Evolutionary conservation across 2,329 filamentous ascomycete genomes (phyloP), one percentile per base, ranked within the genome.

Genomic region (Paecilomyces sp.): DNA sequence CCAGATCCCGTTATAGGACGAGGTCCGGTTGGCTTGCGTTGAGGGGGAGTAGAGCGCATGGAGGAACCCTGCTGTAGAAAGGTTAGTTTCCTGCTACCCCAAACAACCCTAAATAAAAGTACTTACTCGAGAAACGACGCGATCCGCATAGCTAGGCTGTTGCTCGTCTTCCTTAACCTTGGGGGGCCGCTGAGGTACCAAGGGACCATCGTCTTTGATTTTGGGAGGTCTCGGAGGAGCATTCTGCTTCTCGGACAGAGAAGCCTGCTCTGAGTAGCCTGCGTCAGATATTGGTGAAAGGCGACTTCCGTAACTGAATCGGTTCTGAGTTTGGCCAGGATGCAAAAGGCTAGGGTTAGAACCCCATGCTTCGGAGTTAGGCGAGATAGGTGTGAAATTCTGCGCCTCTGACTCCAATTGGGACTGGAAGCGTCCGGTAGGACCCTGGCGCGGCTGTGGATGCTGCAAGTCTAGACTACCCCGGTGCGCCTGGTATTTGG

Each of bases 401-500:
- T 84, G 80, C 13, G 85, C 85, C 68, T 87, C 81, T 1, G 79
- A 81, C 70, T 88, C 85, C 9, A 88, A 76, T 22, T 83, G 81
- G 57, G 80, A 81, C 67, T 87, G 84, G 66, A 86, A 85, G 41
- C 84, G 83, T 47, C 81, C 80, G 1, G 85, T 86, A 1, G 84
- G 82, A 1, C 85, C 85, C 62, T 82, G 82, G 36, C 85, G 80
- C 13, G 85, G 85, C 68, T 88, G 85, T 12, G 85, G 85, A 67
- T 88, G 85, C 65, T 87, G 81, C 52, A 88, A 73, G 64, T 87
- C 84, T 59, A 87, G 70, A 56, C 84, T 87, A 68, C 86, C 85
- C 60, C 85, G 81, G 65, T 87, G 83, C 60, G 84, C 85, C 64
- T 85, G 82, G 66, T 88, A 88, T 65, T 87, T 87, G 15, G 85